Conservation (phyloP, 106 monocot genomes). For the Dioscorea dumetorum region DNA sequence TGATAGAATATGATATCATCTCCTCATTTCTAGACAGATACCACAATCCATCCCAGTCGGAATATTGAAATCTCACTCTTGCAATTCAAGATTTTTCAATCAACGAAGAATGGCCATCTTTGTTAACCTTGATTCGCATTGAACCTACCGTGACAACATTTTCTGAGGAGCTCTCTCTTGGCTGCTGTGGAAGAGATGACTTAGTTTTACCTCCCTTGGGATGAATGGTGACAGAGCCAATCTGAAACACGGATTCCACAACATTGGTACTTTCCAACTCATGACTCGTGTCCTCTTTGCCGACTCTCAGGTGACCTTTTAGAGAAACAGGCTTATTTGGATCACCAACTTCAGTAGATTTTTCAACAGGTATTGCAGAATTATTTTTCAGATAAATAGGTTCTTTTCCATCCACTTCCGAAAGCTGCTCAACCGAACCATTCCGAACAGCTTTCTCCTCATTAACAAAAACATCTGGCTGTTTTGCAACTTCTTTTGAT, state of each 20-base stretch:
- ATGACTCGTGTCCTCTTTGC: not conserved
- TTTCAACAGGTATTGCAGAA: not conserved
- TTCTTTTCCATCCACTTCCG: slow-evolving; percentile 2
- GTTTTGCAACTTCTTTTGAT: not conserved
- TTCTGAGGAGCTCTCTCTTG: not conserved
- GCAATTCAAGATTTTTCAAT: not conserved
- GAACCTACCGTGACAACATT: slow-evolving; percentile 57
- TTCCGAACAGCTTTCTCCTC: not conserved
- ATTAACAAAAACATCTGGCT: not conserved
- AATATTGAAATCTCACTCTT: not conserved
- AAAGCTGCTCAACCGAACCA: not conserved
- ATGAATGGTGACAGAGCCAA: slow-evolving; percentile 21
- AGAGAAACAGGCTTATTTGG: not conserved
- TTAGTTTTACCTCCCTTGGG: slow-evolving; percentile 1
- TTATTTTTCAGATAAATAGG: not conserved
- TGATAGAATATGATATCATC: too few species aligned
- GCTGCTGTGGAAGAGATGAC: not conserved
- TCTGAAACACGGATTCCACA: slow-evolving; percentile 10
- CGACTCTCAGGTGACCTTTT: not conserved
- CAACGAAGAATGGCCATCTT: slow-evolving; percentile 14
- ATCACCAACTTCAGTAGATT: not conserved
- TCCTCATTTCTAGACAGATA: too few species aligned
- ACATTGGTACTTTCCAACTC: not conserved
- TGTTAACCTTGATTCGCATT: slow-evolving; percentile 52
- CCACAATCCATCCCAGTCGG: not conserved